phyloP scores from a whole-genome alignment of 2,329 filamentous ascomycete genomes.

The Clarireedia paspali region DNA sequence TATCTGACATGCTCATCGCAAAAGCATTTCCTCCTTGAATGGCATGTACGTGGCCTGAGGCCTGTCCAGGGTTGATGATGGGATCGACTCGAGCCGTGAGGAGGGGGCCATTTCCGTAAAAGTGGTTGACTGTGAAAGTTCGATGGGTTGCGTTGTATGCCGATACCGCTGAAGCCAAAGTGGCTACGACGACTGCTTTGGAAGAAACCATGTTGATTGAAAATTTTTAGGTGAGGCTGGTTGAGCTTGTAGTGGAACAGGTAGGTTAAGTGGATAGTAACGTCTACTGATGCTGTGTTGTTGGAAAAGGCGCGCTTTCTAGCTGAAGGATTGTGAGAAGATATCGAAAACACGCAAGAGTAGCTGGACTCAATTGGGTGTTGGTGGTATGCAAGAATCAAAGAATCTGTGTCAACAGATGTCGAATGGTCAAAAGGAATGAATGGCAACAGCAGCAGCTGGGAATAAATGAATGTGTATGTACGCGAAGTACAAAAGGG shows the following conservation, averaged over 20 bases:
- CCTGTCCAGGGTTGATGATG: constrained; percentile 54
- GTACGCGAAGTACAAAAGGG: neutral
- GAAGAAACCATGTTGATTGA: constrained; percentile 23
- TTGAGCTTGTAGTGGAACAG: neutral
- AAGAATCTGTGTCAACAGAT: constrained; percentile 8
- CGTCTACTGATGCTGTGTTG: neutral
- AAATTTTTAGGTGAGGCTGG: neutral
- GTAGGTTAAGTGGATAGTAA: neutral
- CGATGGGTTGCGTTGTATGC: constrained; percentile 28
- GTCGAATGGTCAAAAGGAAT: constrained; percentile 16
- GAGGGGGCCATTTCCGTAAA: constrained; percentile 57
- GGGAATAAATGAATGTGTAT: constrained; percentile 1
- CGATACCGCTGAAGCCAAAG: constrained; percentile 15
- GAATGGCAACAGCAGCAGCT: constrained; percentile 7
- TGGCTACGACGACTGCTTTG: constrained; percentile 15
- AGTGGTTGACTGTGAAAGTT: constrained; percentile 63
- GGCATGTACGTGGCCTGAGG: constrained; percentile 62
- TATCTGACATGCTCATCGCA: constrained; percentile 51
- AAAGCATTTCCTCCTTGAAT: constrained; percentile 57
- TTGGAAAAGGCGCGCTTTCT: neutral
- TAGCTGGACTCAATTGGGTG: constrained; percentile 22
- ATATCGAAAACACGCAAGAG: constrained; percentile 19
- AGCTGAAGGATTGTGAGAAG: neutral
- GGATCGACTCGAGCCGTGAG: constrained; percentile 66
- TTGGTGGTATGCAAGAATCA: neutral